Percentiles rank a stretch among this genome's conserved stretches.
Conservation (phyloP, 176 grass and related monocot genomes). For the Eragrostis nindensis region DNA sequence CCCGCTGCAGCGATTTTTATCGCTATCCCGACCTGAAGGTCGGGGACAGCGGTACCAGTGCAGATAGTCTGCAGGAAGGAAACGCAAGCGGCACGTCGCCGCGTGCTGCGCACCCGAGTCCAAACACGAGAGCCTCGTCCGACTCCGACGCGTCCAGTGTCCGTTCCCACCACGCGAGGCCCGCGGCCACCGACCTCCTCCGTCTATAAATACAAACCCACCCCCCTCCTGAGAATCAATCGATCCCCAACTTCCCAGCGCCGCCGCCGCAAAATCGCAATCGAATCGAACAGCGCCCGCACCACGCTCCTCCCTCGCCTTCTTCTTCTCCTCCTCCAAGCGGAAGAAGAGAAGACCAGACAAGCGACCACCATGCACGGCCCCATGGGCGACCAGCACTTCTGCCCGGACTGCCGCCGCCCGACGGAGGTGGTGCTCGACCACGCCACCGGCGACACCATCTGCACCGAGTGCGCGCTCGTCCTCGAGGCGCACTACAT, state of each 20-base stretch:
- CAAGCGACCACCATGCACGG: background rate
- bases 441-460: constrained; percentile 65
- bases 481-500: constrained; percentile 63
- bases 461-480: constrained; percentile 72
- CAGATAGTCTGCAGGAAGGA: too few species aligned
- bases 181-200: constrained; percentile 21
- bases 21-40: too few species aligned
- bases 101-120: background rate
- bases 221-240: background rate
- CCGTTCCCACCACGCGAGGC: background rate
- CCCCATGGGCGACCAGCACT: constrained; percentile 12
- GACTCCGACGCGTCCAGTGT: background rate
- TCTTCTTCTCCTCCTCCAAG: background rate
- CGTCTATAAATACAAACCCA: constrained; percentile 39
- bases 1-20: too few species aligned
- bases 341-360: background rate
- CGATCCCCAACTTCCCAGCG: background rate
- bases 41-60: too few species aligned
- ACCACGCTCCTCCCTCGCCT: too few species aligned
- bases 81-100: background rate
- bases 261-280: background rate
- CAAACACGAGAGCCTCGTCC: background rate
- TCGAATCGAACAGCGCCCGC: background rate
- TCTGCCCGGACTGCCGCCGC: constrained; percentile 56
- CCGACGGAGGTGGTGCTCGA: constrained; percentile 54